Base-by-base conservation (phyloP, 2,329 filamentous ascomycete species). In the Thermochaetoides dissita region DNA sequence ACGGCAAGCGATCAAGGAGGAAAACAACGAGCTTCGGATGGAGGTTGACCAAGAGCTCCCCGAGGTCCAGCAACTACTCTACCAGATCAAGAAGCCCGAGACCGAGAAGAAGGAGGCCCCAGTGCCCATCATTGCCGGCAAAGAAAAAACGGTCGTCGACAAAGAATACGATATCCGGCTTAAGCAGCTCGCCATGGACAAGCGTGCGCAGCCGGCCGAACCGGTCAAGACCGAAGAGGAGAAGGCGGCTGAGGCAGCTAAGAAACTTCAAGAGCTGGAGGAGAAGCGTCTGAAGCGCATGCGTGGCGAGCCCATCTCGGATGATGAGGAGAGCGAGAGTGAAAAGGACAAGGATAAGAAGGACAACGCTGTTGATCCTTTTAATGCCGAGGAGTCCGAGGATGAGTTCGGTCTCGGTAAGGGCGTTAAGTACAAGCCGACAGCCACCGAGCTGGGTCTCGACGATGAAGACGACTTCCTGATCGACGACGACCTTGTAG, bases 391-490 rank as follows among this genome's bases (percentile, higher is more conserved):
- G 34, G 34, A 66, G 5, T 69, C 74, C 10, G 63, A 65, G 1
- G 72, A 76, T 30, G 69, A 72, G 43, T 82, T 75, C 56, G 72
- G 73, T 3, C 63, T 81, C 10, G 77, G 77, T 31, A 57, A 61
- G 38, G 76, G 76, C 36, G 74, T 80, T 49, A 73, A 66, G 53
- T 63, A 66, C 41, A 66, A 69, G 24, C 69, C 68, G 30, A 76
- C 74, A 7, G 72, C 71, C 3, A 68, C 72, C 8, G 72, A 81
- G 44, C 60, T 87, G 11, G 84, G 79, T 6, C 80, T 94, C 31
- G 87, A 94, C 50, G 89, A 95, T 52, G 89, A 96, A 57, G 89
- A 96, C 53, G 86, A 95, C 53, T 96, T 96, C 54, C 59, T 89
- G 28, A 79, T 95, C 47, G 89, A 96, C 45, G 84, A 91, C 48